These are phyloP conservation scores for Scheffersomyces stipitis DNA, from an alignment of 805 yeast genomes.

Conservation along the genomic window DNA sequence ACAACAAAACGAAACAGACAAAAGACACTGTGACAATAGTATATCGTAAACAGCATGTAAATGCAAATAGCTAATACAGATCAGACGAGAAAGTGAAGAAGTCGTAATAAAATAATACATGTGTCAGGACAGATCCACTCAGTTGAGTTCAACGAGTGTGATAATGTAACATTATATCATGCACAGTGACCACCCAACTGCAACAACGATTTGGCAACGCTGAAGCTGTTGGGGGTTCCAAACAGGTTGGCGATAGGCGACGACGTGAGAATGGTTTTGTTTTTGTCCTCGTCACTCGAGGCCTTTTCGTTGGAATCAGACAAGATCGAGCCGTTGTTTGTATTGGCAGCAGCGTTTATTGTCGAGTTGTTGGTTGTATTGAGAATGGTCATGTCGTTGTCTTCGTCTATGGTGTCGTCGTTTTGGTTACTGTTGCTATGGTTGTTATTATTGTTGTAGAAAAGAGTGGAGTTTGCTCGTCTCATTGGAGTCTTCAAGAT, in stretches of 20 bases:
- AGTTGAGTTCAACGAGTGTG: too few species aligned
- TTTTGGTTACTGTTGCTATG: constrained; percentile 8
- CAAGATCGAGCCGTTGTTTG: constrained; percentile 2
- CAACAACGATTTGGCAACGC: constrained; percentile 45
- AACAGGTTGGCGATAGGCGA: constrained; percentile 32
- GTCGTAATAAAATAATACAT: too few species aligned
- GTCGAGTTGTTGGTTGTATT: constrained; percentile 11
- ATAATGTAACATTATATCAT: too few species aligned
- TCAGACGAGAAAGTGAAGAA: too few species aligned
- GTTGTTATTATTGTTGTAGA: constrained; percentile 11
- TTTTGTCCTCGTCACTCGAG: constrained; percentile 7
- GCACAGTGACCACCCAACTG: constrained; percentile 36
- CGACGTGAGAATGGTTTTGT: constrained; percentile 23
- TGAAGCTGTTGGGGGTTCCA: constrained; percentile 47
- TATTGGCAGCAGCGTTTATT: background rate
- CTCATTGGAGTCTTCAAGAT: constrained; percentile 46
- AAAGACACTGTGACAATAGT: too few species aligned
- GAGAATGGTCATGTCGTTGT: constrained; percentile 18
- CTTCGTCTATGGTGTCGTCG: constrained; percentile 24
- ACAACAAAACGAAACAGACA: too few species aligned
- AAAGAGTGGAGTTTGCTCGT: constrained; percentile 23
- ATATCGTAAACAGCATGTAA: too few species aligned
- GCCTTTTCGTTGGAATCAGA: background rate
- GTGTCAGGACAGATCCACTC: too few species aligned
- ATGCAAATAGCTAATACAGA: too few species aligned